A percentile compares a stretch with the other conserved stretches of the same genome.
Conservation (phyloP, 2,329 filamentous ascomycete genomes). For the Decorospora gaudefroyi region DNA sequence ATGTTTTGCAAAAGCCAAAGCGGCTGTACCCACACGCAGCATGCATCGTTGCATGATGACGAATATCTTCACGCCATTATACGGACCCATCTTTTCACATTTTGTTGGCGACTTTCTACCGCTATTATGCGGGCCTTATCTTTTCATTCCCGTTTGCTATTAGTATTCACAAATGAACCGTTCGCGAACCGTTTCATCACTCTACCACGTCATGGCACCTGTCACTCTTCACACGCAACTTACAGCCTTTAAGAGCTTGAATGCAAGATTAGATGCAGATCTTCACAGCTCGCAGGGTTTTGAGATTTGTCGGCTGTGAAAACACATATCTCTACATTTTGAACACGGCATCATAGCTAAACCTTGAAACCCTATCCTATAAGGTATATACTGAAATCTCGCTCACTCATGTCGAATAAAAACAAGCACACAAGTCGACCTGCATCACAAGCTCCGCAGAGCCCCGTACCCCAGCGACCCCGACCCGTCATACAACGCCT, state of each 20-base stretch:
- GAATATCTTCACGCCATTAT: background rate
- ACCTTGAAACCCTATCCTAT: no score
- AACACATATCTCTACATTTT: no score
- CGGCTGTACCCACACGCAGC: background rate
- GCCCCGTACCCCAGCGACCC: constrained; percentile 10
- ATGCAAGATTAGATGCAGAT: background rate
- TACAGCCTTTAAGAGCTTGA: background rate
- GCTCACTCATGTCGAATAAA: constrained; percentile 1
- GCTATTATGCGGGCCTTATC: constrained; percentile 1
- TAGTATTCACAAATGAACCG: constrained; percentile 9
- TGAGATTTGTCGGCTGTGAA: no score
- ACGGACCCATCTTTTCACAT: background rate
- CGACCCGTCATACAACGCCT: constrained; percentile 21
- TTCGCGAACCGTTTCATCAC: constrained; percentile 8
- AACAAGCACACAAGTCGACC: background rate
- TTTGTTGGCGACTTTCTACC: background rate
- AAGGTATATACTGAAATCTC: background rate
- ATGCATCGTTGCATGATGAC: background rate
- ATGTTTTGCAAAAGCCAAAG: background rate
- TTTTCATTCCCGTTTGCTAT: constrained; percentile 4
- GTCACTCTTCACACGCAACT: constrained; percentile 8
- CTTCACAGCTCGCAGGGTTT: background rate
- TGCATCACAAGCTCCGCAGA: background rate
- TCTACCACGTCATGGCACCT: constrained; percentile 16
- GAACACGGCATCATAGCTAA: no score